Base-by-base conservation (phyloP, 1,139 yeast species). In the Nakaseomyces bracarensis region DNA sequence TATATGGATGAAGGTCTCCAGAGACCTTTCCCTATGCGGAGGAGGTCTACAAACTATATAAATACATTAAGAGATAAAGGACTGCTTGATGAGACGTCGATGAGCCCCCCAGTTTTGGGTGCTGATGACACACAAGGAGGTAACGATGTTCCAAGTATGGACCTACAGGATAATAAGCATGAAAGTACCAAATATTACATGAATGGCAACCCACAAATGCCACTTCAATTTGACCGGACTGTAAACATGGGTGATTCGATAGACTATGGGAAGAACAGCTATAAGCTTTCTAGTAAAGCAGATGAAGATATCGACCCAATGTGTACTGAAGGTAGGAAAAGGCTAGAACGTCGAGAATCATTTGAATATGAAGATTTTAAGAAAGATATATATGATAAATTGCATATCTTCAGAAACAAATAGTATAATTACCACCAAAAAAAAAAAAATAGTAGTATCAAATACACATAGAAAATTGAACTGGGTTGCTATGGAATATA, bases 331-430 rank as follows among this genome's bases (percentile, higher is more conserved):
- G 44, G 33, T 15, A 18, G 25, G 20, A 25, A 34, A 11, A 28
- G 16, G 5, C 9, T 15, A 6, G 16, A 19, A n/a, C 10, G 36
- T 18, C 9, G 38, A 30, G 6, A 37, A 36, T 54, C 61, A 13
- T 55, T 53, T 19, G 50, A 51, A 14, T 58, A 55, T 34, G 62
- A 58, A 40, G 62, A 58, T 36, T 57, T 52, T 46, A 58, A 57
- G 44, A 57, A 55, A 38, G 58, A 55, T 38, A 46, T 51, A n/a
- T 56, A 58, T 40, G 50, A 56, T 31, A 45, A 49, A 22, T 35
- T 52, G 29, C 55, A 53, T 39, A 45, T 55, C 46, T 55, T 57
- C 36, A 52, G 49, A 28, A 42, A 40, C 14, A 34, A 39, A 16
- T 43, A 33, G 22, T 4, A n/a, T 26, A 21, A 27, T 27, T 8